Evolutionary conservation across 345 rosid genomes (phyloP), one percentile per base, ranked within the genome.

Genomic region (Theobroma cacao): DNA sequence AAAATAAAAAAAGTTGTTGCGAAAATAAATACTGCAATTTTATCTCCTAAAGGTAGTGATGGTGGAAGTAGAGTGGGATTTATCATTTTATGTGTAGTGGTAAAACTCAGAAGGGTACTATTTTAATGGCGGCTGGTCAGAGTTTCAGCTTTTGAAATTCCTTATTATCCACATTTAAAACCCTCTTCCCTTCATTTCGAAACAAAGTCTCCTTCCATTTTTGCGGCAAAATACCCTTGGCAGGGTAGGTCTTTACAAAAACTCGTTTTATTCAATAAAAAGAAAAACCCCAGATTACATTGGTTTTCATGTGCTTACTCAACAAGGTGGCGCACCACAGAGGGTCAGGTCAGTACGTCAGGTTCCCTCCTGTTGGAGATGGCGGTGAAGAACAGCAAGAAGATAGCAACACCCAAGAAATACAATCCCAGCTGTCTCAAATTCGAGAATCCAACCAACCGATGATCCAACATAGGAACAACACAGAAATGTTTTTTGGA

Each of bases 321-420:
- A 43, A 43, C 70, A 85, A 85, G 81, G 84, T 88, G 90, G 89
- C 90, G 83, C 75, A 84, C 65, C 79, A 62, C 55, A 79, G 75
- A 55, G 77, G 72, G 10, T 52, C 81, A 62, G 75, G 38, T n/a
- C 77, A 76, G 65, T 8, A 60, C 74, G 56, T 45, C 75, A 65
- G 75, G 59, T 70, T 62, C 55, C 78, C 79, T 5, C 80, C 81
- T 31, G 81, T 62, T 3, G 30, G 24, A 41, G 50, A 80, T 20
- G 78, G 79, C 59, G 78, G 69, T 7, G 77, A 80, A 61, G 68
- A 56, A 30, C 61, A 41, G 61, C 73, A 28, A 26, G 55, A 76
- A 14, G 76, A 77, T 22, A 20, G 64, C 18, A 66, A 14, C 18
- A 13, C 40, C 15, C 60, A 63, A 55, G 22, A 22, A 34, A 40